Base-by-base conservation (phyloP, 768 basidiomycete species). In the Megacollybia marginata region DNA sequence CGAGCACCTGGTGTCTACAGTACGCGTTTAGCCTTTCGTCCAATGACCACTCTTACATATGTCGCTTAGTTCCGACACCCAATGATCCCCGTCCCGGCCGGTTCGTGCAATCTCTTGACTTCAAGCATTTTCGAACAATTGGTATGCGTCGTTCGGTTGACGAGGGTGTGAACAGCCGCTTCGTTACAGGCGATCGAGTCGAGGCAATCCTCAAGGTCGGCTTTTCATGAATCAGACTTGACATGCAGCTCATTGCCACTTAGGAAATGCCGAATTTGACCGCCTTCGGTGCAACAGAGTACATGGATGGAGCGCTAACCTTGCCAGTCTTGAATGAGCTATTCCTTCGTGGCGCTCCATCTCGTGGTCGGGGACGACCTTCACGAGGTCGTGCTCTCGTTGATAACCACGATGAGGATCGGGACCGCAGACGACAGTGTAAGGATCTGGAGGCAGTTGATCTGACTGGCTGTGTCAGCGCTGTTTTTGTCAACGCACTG, bases 101-200 rank as follows among this genome's bases (percentile, higher is more conserved):
- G 52, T 88, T 86, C 60, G 83, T 96, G 33, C 84, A 80, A 35
- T 86, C 92, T 64, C 69, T 99, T 12, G 91, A 92, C 61, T 99
- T 99, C 61, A 94, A 92, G 58, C 92, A 95, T 63, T 99, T 99
- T 73, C 82, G 94, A 23, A 95, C 96, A 20, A 92, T 95, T 49
- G 95, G 95, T 0, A 93, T 97, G 83, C 80, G 92, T 45, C 83
- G 96, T 16, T 90, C 88, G 4, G 81, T 96, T 2, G 91, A 90
- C 31, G 92, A 96, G 64, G 87, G 92, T 36, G 80, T 90, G 12
- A 83, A 80, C 48, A 86, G 88, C 57, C 87, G 92, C 9, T 99
- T 95, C 59, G 94, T 99, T 34, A 99, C 95, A 1, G 86, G 88
- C 0, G 85, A 88, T 49, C 80, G 95, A 48, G 76, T 99, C 4